Base-by-base conservation (phyloP, 495 filamentous ascomycete species). In the Bathelium albidoporum region DNA sequence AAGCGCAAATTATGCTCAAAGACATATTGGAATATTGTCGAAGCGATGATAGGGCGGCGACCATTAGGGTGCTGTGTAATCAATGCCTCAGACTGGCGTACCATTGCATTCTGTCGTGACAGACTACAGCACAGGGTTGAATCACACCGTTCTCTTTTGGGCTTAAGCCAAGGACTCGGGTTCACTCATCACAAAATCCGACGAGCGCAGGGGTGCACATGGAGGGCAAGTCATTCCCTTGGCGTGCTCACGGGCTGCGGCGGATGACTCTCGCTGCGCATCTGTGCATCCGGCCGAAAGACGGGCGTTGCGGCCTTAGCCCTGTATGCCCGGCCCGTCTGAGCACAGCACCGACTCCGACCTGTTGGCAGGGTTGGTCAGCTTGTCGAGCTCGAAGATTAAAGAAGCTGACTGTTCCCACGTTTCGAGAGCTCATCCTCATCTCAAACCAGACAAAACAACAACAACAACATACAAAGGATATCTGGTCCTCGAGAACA, bases 291-390 rank as follows among this genome's bases (percentile, higher is more conserved):
- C 49, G 49, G 49, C 49, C 49, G 49, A 55, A 24, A 55, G 29
- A 29, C 49, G 49, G 44, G 9, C 49, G 9, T 29, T n/a, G 24
- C 12, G 10, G 49, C 5, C 2, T 18, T 49, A 39, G 34, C 5
- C 5, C 5, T 39, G 34, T 5, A 39, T 39, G 14, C 34, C 34
- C 34, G 34, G 11, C 44, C 49, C 24, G 16, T 29, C 9, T n/a
- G n/a, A n/a, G n/a, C n/a, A n/a, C n/a, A n/a, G n/a, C 49, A 55
- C 49, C 49, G 49, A 55, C 49, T 9, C 49, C 20, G 24, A 29
- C 24, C 29, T n/a, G n/a, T n/a, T n/a, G n/a, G n/a, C n/a, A n/a
- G n/a, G n/a, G 49, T 55, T 55, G 49, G 49, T 55, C 49, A 55
- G 49, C 49, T 29, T 20, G 12, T 28, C 5, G 22, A 55, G 49